These are phyloP conservation scores for Neltuma alba DNA, from an alignment of 306 rosid genomes.

Conservation along the genomic window DNA sequence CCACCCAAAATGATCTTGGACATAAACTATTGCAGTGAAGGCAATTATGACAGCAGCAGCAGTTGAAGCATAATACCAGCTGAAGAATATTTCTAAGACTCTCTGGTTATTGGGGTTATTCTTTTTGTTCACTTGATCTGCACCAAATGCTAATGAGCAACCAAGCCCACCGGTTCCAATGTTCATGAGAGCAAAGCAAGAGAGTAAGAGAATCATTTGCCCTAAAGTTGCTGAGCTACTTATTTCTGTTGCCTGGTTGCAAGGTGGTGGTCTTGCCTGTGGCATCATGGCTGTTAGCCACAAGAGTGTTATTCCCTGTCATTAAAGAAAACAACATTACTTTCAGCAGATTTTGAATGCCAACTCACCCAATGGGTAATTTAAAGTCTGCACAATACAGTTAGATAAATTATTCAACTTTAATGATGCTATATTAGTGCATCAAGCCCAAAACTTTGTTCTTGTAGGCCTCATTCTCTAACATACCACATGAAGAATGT, in stretches of 20 bases:
- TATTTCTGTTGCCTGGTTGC: constrained; percentile 33
- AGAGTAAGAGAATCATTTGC: constrained; percentile 50
- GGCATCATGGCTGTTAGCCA: constrained; percentile 78
- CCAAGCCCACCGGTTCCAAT: constrained; percentile 76
- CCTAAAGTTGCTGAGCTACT: constrained; percentile 52
- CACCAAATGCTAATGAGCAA: constrained; percentile 71
- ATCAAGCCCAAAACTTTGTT: background rate
- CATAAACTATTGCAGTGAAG: constrained; percentile 57
- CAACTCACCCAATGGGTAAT: background rate
- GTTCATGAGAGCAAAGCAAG: constrained; percentile 51
- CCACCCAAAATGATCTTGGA: constrained; percentile 70
- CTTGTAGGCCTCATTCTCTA: background rate
- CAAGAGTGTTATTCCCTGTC: constrained; percentile 61
- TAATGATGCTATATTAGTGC: background rate
- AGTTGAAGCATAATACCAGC: constrained; percentile 66
- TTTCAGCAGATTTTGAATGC: background rate
- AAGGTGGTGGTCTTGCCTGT: constrained; percentile 51
- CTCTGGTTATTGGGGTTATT: constrained; percentile 53
- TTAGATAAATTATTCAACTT: background rate
- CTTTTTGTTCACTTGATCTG: constrained; percentile 63
- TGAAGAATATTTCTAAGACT: constrained; percentile 60
- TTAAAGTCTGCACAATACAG: background rate
- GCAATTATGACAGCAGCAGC: constrained; percentile 52
- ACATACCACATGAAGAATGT: background rate
- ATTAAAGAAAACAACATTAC: background rate